A percentile compares a stretch with the other conserved stretches of the same genome.
These are phyloP conservation scores for Hordeum marinum DNA, from an alignment of 176 grass and related monocot genomes.

Conservation along the genomic window DNA sequence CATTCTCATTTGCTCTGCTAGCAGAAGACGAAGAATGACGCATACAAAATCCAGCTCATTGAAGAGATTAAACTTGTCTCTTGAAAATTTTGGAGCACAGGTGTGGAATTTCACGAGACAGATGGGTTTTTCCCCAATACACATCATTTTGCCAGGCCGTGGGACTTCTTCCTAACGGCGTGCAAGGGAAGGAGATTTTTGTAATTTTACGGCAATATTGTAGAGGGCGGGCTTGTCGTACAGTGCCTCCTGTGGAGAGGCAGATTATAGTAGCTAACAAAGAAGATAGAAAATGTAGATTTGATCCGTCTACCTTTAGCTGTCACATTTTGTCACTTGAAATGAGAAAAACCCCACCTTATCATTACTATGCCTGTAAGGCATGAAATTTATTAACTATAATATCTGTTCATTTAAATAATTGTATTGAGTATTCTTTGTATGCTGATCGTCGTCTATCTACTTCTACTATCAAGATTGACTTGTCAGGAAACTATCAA, in stretches of 20 bases:
- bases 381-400: conserved; percentile 14
- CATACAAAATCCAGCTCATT: not conserved
- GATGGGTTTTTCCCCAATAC: conserved; percentile 36
- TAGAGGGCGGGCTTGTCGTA: conserved; percentile 53
- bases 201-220: conserved; percentile 59
- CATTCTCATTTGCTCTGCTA: conserved; percentile 85
- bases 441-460: not conserved
- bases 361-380: conserved; percentile 16
- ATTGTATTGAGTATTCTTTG: not conserved
- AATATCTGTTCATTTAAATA: conserved; percentile 16
- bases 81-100: conserved; percentile 34
- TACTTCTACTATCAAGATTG: not conserved
- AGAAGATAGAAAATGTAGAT: conserved; percentile 65
- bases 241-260: conserved; percentile 39
- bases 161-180: conserved; percentile 18
- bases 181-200: conserved; percentile 48
- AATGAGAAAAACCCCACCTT: not conserved
- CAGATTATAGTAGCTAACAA: conserved; percentile 60
- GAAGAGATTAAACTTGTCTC: conserved; percentile 35
- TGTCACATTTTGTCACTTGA: conserved; percentile 25
- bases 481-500: not conserved
- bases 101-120: conserved; percentile 21
- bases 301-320: conserved; percentile 37
- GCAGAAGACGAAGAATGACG: conserved; percentile 79
- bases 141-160: conserved; percentile 36